Base-by-base conservation (phyloP, 495 filamentous ascomycete species). In the Neurospora sp. region DNA sequence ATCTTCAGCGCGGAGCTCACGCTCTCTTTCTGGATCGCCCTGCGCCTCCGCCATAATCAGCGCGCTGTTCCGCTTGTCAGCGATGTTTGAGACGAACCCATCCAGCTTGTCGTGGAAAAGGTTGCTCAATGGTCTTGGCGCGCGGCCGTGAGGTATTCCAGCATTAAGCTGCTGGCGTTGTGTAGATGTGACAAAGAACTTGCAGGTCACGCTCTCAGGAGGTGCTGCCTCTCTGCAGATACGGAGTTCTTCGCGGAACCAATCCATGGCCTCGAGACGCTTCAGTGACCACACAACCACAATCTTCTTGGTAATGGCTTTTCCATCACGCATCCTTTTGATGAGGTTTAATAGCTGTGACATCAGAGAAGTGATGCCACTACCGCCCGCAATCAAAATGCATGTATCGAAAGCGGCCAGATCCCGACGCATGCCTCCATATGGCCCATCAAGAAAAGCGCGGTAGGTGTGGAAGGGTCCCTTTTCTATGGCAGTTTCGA, bases 161-260 rank as follows among this genome's bases (percentile, higher is more conserved):
- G 68, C 70, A 9, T 72, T 20, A 45, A 73, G 70, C 53, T 78
- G 81, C 71, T 87, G 86, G 59, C 89, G 87, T 77, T 90, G 91
- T 39, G 89, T 86, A 20, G 87, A 86, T 0, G 95, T 98, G 70
- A 98, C 91, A 82, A 92, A 98, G 85, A 98, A 97, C 80, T 97
- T 93, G 84, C 94, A 97, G 38, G 91, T 90, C 8, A 98, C 92
- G 37, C 90, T 89, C 81, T 94, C 91, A 65, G 92, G 88, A 37
- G 94, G 92, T 70, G 95, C 92, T 75, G 87, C 89, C 78, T 97
- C 91, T 73, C 93, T 86, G 82, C 94, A 96, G 76, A 97, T 94
- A 68, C 93, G 86, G 59, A 98, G 85, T 79, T 97, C 96, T 83
- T 98, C 95, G 78, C 92, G 92, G 86, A 98, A 98, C 95, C 95